Evolutionary conservation across 768 basidiomycete species (phyloP).

Genomic region (Mycena rebaudengoi): DNA sequence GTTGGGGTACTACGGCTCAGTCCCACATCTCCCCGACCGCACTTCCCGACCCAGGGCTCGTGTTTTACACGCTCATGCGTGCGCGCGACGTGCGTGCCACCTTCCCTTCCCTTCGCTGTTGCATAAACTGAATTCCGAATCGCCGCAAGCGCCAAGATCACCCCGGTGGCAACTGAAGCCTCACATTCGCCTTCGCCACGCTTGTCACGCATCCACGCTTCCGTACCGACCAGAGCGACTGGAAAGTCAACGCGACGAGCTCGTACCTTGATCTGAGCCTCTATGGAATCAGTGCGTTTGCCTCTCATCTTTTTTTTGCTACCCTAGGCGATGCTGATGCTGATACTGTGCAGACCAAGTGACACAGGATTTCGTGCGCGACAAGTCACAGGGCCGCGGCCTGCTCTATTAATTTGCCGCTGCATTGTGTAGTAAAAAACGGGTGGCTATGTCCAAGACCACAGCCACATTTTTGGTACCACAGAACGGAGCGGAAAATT

Average conservation of each 20-base stretch:
- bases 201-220: conserved; percentile 69
- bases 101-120: conserved; percentile 41
- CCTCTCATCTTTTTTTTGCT: neutral
- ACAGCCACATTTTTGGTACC: too few species aligned
- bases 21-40: conserved; percentile 45
- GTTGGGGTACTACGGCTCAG: too few species aligned
- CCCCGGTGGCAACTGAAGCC: conserved; percentile 63
- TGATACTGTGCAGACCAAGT: conserved; percentile 46
- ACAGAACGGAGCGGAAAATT: too few species aligned
- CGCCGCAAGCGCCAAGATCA: conserved; percentile 48
- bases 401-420: too few species aligned
- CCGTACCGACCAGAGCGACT: conserved; percentile 52
- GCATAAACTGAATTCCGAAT: conserved; percentile 23
- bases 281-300: conserved; percentile 55
- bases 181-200: conserved; percentile 73
- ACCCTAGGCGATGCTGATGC: neutral
- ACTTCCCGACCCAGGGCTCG: conserved; percentile 62
- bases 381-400: conserved; percentile 57
- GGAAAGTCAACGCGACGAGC: conserved; percentile 57
- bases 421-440: too few species aligned
- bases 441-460: too few species aligned
- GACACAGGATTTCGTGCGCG: conserved; percentile 52
- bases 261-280: conserved; percentile 67
- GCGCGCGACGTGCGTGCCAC: conserved; percentile 44
- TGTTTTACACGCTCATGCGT: conserved; percentile 71